Conservation (phyloP, 1,284 basidiomycete species). For the Ganoderma boninense region DNA sequence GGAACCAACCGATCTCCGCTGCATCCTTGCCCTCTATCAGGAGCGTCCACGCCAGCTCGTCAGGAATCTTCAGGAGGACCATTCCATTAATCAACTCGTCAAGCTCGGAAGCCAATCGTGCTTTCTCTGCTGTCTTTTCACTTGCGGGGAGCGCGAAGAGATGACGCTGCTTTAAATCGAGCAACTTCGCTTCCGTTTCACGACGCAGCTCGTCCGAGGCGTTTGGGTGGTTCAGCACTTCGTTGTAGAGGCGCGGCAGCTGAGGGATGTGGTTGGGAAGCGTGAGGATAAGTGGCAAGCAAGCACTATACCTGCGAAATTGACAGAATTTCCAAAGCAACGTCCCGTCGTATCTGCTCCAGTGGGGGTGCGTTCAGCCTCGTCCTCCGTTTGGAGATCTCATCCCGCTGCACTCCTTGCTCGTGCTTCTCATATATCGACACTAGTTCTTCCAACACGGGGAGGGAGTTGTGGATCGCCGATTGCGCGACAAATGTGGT, state of each 20-base stretch:
- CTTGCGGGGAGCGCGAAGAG: constrained; percentile 61
- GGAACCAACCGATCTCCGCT: constrained; percentile 67
- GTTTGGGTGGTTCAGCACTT: constrained; percentile 79
- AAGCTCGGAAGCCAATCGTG: constrained; percentile 63
- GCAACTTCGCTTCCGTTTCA: constrained; percentile 73
- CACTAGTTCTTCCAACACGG: constrained; percentile 74
- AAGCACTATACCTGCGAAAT: constrained; percentile 59
- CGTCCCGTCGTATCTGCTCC: constrained; percentile 73
- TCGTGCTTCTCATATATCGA: constrained; percentile 69
- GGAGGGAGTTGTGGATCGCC: constrained; percentile 75
- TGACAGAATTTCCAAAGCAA: constrained; percentile 68
- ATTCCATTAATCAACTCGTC: constrained; percentile 76
- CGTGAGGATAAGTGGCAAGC: background rate
- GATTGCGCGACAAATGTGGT: constrained; percentile 65
- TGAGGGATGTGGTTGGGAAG: constrained; percentile 38
- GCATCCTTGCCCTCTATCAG: constrained; percentile 82
- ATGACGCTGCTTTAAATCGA: constrained; percentile 67
- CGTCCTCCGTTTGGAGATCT: constrained; percentile 80
- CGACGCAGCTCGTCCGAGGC: constrained; percentile 79
- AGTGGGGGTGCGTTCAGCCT: constrained; percentile 77
- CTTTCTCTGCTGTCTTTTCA: constrained; percentile 56
- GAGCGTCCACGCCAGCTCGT: constrained; percentile 83
- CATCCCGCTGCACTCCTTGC: constrained; percentile 58
- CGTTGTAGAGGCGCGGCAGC: constrained; percentile 77
- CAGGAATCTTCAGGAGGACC: constrained; percentile 76